Evolutionary conservation across 208 protist genomes (phyloP).

Genomic region (Acanthamoeba royreba): DNA sequence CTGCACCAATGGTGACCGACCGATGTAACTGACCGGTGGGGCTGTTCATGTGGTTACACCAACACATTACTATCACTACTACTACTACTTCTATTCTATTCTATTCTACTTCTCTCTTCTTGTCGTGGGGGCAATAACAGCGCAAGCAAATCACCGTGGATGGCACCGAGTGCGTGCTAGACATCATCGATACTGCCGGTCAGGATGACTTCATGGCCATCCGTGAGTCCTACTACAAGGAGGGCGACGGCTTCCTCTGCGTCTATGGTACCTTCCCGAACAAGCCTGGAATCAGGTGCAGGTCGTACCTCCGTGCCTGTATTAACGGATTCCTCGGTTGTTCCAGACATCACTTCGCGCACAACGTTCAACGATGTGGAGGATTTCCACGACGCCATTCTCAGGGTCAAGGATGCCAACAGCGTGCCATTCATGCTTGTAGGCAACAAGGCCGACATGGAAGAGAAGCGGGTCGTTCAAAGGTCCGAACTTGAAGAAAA

Average conservation of each 20-base stretch:
- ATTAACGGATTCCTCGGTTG: not conserved
- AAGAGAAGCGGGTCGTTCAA: conserved; percentile 68
- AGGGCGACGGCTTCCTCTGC: conserved; percentile 28
- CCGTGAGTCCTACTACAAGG: conserved; percentile 55
- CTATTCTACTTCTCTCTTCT: too few species aligned
- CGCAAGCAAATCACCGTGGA: conserved; percentile 44
- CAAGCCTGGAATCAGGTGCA: not conserved
- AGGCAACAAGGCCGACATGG: conserved; percentile 80
- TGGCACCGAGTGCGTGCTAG: conserved; percentile 23
- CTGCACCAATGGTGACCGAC: too few species aligned
- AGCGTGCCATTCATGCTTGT: conserved; percentile 36
- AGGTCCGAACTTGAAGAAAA: conserved; percentile 74
- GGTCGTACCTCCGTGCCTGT: not conserved
- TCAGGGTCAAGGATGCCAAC: conserved; percentile 21
- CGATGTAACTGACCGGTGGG: too few species aligned
- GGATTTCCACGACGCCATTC: conserved; percentile 5
- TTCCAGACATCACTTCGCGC: not conserved
- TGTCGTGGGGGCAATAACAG: not conserved
- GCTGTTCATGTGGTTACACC: not conserved
- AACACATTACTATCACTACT: not conserved
- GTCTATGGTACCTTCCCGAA: not conserved
- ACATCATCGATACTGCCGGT: conserved; percentile 67
- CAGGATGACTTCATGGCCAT: conserved; percentile 67
- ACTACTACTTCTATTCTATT: not conserved
- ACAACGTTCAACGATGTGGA: conserved; percentile 28